Conservation (phyloP, 2,329 filamentous ascomycete genomes). For the Colletotrichum sp. region DNA sequence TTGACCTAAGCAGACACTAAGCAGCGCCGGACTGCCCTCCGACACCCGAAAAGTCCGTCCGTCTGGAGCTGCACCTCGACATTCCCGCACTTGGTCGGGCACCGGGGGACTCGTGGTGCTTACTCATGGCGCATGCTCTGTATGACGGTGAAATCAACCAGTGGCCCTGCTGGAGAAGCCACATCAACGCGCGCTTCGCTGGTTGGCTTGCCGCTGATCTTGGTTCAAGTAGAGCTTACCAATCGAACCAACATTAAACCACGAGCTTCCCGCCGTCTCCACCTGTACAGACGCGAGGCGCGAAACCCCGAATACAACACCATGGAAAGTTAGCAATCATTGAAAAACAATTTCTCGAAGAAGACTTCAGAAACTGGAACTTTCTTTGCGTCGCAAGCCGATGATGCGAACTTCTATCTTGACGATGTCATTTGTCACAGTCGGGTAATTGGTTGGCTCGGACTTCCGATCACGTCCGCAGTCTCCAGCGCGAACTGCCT, state of each 20-base stretch:
- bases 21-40: background rate
- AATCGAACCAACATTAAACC: background rate
- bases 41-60: background rate
- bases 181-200: background rate
- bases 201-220: background rate
- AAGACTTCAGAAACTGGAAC: background rate
- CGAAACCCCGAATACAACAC: background rate
- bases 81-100: background rate
- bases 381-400: background rate
- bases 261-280: background rate
- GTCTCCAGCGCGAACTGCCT: background rate
- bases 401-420: background rate
- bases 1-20: background rate
- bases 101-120: background rate
- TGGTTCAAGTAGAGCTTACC: background rate
- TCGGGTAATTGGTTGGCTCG: background rate
- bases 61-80: background rate
- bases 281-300: background rate
- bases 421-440: background rate
- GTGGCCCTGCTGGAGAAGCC: background rate
- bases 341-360: background rate
- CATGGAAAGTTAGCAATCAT: background rate
- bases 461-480: background rate
- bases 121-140: background rate
- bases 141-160: background rate